A percentile compares a stretch with the other conserved stretches of the same genome.
Evolutionary conservation across 371 early-diverging fungal species (phyloP).

Genomic region (Saksenaea vasiformis): DNA sequence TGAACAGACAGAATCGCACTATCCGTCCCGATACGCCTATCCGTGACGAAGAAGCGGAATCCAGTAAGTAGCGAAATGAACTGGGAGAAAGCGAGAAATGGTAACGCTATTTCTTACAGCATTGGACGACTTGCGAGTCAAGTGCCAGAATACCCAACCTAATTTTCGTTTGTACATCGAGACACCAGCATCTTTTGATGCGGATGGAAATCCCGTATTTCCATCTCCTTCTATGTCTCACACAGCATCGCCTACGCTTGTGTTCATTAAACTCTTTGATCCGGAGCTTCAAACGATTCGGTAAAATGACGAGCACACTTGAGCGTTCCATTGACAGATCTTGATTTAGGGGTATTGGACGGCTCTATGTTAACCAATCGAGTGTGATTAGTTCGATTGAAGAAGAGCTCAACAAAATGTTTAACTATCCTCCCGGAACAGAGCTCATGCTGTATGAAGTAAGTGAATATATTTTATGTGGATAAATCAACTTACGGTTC

Average conservation of each 20-base stretch:
- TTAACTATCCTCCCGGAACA: slow-evolving; percentile 53
- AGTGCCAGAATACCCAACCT: slow-evolving; percentile 14
- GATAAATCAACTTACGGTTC: not conserved
- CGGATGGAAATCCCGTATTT: not conserved
- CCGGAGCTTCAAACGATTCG: slow-evolving; percentile 13
- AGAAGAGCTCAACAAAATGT: slow-evolving; percentile 50
- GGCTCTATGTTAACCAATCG: slow-evolving; percentile 52
- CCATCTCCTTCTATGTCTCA: not conserved
- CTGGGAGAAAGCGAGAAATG: not conserved
- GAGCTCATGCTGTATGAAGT: slow-evolving; percentile 69
- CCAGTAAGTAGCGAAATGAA: not conserved
- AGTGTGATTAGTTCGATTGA: slow-evolving; percentile 60
- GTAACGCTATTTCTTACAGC: slow-evolving; percentile 1
- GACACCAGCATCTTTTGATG: slow-evolving; percentile 6
- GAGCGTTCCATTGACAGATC: not conserved
- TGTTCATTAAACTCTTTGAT: slow-evolving; percentile 29
- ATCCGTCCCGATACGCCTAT: slow-evolving; percentile 65
- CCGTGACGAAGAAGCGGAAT: slow-evolving; percentile 7
- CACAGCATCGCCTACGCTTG: not conserved
- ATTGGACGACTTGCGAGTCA: slow-evolving; percentile 23
- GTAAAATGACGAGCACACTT: slow-evolving; percentile 3
- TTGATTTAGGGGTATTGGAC: slow-evolving; percentile 53
- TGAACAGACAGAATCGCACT: slow-evolving; percentile 83
- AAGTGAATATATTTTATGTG: not conserved
- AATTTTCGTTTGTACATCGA: slow-evolving; percentile 21